These are phyloP conservation scores for Fraxinus ornus DNA, from an alignment of 305 asterid genomes.

Conservation along the genomic window DNA sequence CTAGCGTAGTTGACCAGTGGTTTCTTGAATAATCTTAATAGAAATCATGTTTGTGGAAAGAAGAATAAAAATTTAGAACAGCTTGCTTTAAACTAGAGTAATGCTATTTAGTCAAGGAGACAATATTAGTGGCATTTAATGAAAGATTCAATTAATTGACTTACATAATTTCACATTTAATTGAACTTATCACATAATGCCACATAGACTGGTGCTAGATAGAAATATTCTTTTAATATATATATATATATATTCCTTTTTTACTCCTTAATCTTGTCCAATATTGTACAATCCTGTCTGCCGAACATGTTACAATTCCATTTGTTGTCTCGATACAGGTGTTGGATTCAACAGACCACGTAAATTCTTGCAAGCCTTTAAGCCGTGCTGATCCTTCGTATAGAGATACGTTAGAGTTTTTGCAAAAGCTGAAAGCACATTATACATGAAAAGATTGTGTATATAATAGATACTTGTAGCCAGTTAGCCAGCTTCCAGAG, in stretches of 20 bases:
- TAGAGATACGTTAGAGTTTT: slow-evolving; percentile 71
- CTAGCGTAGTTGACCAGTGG: neutral
- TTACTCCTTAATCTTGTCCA: neutral
- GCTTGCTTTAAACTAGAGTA: neutral
- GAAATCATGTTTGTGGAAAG: neutral
- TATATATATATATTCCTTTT: neutral
- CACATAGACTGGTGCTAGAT: no score
- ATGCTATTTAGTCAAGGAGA: no score
- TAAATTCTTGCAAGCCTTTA: slow-evolving; percentile 94
- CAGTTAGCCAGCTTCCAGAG: neutral
- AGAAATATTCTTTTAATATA: neutral
- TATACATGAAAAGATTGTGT: slow-evolving; percentile 31
- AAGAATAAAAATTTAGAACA: neutral
- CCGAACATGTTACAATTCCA: neutral
- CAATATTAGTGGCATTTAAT: no score
- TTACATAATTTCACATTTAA: no score
- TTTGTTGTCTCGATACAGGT: slow-evolving; percentile 52
- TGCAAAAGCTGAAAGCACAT: slow-evolving; percentile 71
- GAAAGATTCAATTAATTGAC: no score
- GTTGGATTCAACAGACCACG: slow-evolving; percentile 93
- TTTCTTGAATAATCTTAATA: neutral
- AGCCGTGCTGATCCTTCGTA: slow-evolving; percentile 87
- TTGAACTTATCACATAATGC: no score
- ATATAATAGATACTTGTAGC: slow-evolving; percentile 12
- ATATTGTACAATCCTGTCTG: neutral